Percentiles rank a stretch among this genome's conserved stretches.
phyloP scores from a whole-genome alignment of 169 alveolate species.

The Plasmodium inui region DNA sequence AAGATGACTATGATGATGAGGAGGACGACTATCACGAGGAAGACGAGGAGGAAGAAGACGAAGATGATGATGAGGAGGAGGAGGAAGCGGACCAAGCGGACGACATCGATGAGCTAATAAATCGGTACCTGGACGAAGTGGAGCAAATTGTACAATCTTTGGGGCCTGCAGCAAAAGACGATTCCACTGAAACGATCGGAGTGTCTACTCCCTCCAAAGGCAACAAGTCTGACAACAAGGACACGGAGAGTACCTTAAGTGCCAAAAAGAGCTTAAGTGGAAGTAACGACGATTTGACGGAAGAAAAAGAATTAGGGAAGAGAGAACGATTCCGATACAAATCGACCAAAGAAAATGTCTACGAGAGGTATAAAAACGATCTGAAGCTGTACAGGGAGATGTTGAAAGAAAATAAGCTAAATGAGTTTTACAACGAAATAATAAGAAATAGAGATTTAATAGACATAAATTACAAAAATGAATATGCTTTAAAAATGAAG shows the following conservation, averaged over 20 bases:
- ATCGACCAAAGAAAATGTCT: background rate
- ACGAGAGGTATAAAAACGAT: conserved; percentile 15
- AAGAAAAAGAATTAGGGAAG: conserved; percentile 1
- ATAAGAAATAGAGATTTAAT: conserved; percentile 25
- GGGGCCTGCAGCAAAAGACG: background rate
- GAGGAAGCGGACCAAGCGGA: background rate
- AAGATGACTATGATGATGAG: background rate
- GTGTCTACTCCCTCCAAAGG: background rate
- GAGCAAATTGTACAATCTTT: background rate
- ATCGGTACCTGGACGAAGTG: conserved; percentile 2
- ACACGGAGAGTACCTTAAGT: background rate
- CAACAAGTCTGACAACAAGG: background rate
- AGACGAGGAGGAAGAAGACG: background rate
- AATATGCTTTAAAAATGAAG: conserved; percentile 53
- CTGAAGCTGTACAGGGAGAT: conserved; percentile 7
- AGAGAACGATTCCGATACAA: background rate
- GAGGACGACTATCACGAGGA: background rate
- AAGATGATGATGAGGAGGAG: background rate
- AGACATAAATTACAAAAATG: conserved; percentile 40
- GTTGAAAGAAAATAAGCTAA: conserved; percentile 18
- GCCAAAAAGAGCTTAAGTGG: background rate
- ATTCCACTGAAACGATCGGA: background rate
- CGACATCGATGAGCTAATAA: conserved; percentile 12
- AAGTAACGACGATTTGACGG: background rate
- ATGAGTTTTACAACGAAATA: conserved; percentile 42